phyloP scores from a whole-genome alignment of 371 early-diverging fungal species.

The Conidiobolus coronatus region DNA sequence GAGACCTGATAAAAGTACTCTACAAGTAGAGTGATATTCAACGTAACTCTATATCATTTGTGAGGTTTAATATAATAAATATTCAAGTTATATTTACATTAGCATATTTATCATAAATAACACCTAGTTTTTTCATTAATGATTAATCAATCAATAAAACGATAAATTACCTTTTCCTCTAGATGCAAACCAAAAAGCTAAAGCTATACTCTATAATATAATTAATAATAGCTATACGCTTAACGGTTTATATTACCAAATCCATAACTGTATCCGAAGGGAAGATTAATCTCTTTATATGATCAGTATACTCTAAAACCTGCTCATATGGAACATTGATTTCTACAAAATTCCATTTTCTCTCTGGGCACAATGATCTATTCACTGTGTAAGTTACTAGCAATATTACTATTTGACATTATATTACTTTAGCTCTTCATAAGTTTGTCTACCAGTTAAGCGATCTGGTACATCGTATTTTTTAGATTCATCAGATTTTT shows the following conservation, averaged over 20 bases:
- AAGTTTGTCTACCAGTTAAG: constrained; percentile 40
- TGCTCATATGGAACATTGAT: constrained; percentile 64
- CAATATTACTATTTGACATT: neutral
- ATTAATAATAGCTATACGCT: neutral
- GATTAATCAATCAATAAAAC: no score
- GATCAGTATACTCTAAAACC: constrained; percentile 21
- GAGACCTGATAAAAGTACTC: constrained; percentile 71
- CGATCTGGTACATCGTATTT: constrained; percentile 78
- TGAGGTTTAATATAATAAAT: no score
- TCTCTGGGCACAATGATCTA: constrained; percentile 28
- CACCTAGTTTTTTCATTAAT: neutral
- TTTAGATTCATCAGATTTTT: constrained; percentile 3
- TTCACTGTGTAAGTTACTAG: neutral
- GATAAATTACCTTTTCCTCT: constrained; percentile 29
- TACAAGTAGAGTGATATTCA: constrained; percentile 22
- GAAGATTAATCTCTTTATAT: constrained; percentile 43
- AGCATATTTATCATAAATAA: neutral
- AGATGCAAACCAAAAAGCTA: constrained; percentile 91
- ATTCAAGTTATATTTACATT: neutral
- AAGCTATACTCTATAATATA: constrained; percentile 53
- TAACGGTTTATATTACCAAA: constrained; percentile 18
- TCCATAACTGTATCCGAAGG: constrained; percentile 89
- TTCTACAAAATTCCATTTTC: constrained; percentile 73
- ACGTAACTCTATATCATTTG: constrained; percentile 15
- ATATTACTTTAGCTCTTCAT: constrained; percentile 26